Evolutionary conservation across 2,329 filamentous ascomycete species (phyloP), one percentile per base, ranked within the genome.

Genomic region (Torrubiella hemipterigena): DNA sequence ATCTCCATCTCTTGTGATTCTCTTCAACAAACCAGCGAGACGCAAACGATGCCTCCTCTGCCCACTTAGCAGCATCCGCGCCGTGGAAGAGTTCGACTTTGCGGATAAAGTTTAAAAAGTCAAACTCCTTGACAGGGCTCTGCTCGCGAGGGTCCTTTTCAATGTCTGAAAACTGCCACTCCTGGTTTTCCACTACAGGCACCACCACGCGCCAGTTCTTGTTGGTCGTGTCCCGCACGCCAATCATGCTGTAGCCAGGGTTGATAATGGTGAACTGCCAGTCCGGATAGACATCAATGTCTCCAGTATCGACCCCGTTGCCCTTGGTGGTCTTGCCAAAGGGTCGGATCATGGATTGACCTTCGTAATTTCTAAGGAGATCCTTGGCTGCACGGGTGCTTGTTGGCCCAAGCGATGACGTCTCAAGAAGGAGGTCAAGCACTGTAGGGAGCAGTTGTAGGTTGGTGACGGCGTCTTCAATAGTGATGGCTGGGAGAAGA

Each of bases 1-100:
- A 51, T 32, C 43, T 45, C 51, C 50, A 56, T 29, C 52, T 45
- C 34, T 47, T 51, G 38, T 45, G 44, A 31, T 55, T 55, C 37
- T 55, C 52, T 32, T 52, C 46, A 6, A 54, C 48, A 39, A 49
- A 55, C 51, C 53, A 55, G n/a, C 48, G 40, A 6, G 48, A 44
- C n/a, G 52, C 37, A 26, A 51, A 50, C 5, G 51, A 45, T 2
- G 46, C 53, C 27, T 53, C 50, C 34, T 55, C 48, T 4, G 41
- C 45, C 51, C 51, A 52, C 15, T 44, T 42, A 4, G 52, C 48
- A 3, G 45, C 42, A 4, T 50, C 47, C 5, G 38, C 24, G 6
- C 51, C 51, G 17, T 49, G 38, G 17, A 42, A 33, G 7, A 24
- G 13, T 20, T 45, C 37, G 2, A 52, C 42, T 2, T 32, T 35